Conservation (phyloP, 371 early-diverging fungal species). For the Mortierella sp. region DNA sequence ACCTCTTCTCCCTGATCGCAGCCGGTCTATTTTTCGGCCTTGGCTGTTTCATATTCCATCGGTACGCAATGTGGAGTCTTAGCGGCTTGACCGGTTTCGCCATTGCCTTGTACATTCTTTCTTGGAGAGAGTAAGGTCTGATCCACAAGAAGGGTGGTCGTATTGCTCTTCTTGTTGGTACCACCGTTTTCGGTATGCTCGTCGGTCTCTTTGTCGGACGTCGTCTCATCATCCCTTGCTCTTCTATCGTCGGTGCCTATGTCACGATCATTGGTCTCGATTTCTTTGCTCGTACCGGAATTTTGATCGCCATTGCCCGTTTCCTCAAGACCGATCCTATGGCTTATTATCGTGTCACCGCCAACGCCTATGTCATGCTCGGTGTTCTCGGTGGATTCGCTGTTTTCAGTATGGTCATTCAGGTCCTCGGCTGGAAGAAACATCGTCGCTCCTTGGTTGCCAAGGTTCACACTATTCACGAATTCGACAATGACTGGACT, state of each 20-base stretch:
- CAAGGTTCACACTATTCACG: constrained; percentile 23
- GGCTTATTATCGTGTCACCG: constrained; percentile 25
- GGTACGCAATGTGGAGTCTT: constrained; percentile 64
- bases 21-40: constrained; percentile 75
- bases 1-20: constrained; percentile 91
- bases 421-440: constrained; percentile 24
- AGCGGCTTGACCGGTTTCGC: constrained; percentile 69
- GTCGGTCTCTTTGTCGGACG: constrained; percentile 66
- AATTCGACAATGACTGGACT: constrained; percentile 29
- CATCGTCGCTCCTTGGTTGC: constrained; percentile 19
- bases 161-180: constrained; percentile 71
- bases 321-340: constrained; percentile 29
- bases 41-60: constrained; percentile 26
- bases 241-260: constrained; percentile 79
- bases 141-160: constrained; percentile 71
- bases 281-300: constrained; percentile 80
- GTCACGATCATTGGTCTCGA: constrained; percentile 81
- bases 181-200: constrained; percentile 66
- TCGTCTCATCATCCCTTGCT: constrained; percentile 71
- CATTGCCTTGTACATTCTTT: constrained; percentile 70
- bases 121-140: constrained; percentile 65
- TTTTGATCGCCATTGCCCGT: constrained; percentile 54
- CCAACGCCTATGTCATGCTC: constrained; percentile 50
- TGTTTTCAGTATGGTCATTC: constrained; percentile 15
- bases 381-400: constrained; percentile 37